phyloP scores from a whole-genome alignment of 805 yeast genomes.

The Metschnikowia lunata region DNA sequence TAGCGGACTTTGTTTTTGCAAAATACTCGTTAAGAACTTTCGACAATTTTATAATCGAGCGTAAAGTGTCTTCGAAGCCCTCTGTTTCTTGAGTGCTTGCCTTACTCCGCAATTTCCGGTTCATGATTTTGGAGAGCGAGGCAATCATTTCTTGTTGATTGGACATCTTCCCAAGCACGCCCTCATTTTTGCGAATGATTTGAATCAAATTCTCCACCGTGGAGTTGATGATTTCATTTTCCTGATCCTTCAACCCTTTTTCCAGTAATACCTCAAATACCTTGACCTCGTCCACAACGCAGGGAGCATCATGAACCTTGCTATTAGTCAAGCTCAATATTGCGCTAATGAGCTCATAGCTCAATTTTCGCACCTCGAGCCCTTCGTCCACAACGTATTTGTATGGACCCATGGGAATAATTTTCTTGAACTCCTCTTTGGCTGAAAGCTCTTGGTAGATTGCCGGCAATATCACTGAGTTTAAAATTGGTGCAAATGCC shows the following conservation, averaged over 20 bases:
- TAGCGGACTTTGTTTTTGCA: conserved; percentile 8
- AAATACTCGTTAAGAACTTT: conserved; percentile 18
- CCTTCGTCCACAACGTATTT: conserved; percentile 80
- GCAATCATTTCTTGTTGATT: conserved; percentile 30
- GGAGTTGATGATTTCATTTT: conserved; percentile 53
- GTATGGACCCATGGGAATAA: conserved; percentile 82
- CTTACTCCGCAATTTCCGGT: conserved; percentile 49
- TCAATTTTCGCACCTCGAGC: conserved; percentile 63
- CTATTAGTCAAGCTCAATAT: conserved; percentile 32
- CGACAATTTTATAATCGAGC: conserved; percentile 29
- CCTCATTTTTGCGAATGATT: conserved; percentile 23
- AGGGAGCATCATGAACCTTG: conserved; percentile 13
- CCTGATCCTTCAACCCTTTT: conserved; percentile 56
- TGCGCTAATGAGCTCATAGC: conserved; percentile 66
- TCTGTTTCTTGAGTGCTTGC: conserved; percentile 69
- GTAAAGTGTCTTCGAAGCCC: conserved; percentile 44
- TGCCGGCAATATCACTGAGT: conserved; percentile 42
- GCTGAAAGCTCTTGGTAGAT: conserved; percentile 53
- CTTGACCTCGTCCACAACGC: conserved; percentile 24
- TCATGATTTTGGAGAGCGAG: conserved; percentile 33
- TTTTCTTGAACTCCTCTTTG: conserved; percentile 53
- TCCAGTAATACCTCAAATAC: conserved; percentile 42
- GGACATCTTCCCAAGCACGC: conserved; percentile 27
- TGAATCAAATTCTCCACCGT: conserved; percentile 40
- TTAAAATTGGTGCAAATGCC: conserved; percentile 42